These are phyloP conservation scores for Dichomitus squalens DNA, from an alignment of 1,284 basidiomycete genomes.

Conservation along the genomic window DNA sequence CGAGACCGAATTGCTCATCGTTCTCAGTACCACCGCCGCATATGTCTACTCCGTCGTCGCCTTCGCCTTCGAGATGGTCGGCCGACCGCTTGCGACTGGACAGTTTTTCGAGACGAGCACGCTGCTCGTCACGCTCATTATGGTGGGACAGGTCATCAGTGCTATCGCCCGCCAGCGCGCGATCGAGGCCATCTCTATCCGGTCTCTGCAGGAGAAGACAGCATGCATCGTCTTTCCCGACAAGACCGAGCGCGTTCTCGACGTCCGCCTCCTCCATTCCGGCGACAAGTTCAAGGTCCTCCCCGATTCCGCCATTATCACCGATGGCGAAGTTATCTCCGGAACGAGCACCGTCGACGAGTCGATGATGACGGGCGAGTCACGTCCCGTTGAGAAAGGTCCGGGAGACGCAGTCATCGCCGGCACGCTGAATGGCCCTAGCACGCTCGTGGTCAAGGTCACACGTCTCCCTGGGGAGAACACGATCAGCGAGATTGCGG, in stretches of 20 bases:
- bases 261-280: constrained; percentile 41
- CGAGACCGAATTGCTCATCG: constrained; percentile 46
- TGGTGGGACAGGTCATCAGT: constrained; percentile 44
- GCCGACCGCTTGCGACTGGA: constrained; percentile 35
- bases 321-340: constrained; percentile 42
- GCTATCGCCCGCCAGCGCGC: constrained; percentile 43
- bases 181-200: constrained; percentile 37
- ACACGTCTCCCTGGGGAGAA: constrained; percentile 44
- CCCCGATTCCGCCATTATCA: constrained; percentile 41
- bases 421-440: constrained; percentile 42
- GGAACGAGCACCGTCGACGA: constrained; percentile 46
- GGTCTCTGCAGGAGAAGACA: constrained; percentile 37
- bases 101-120: constrained; percentile 51
- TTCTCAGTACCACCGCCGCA: constrained; percentile 43
- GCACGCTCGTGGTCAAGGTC: constrained; percentile 40
- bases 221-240: constrained; percentile 36
- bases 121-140: constrained; percentile 47
- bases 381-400: constrained; percentile 41
- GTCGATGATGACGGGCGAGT: constrained; percentile 49
- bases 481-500: constrained; percentile 43
- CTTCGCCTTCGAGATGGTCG: constrained; percentile 40
- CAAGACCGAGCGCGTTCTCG: constrained; percentile 27
- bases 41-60: constrained; percentile 48
- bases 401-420: constrained; percentile 40
- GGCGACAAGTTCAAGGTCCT: constrained; percentile 41